Base-by-base conservation (phyloP, 257 asterid genomes). In the Verbascum thapsus region DNA sequence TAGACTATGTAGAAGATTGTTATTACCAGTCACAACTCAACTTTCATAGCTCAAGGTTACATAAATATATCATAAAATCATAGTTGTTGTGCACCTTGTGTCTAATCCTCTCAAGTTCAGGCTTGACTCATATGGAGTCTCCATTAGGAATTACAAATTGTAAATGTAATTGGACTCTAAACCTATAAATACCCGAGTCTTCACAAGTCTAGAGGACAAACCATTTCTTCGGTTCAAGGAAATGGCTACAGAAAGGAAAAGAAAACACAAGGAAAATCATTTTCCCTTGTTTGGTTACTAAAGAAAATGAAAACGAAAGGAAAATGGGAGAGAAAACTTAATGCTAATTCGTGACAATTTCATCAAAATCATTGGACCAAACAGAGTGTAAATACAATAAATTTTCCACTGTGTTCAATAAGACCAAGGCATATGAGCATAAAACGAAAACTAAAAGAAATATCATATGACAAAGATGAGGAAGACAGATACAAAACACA, bases 101-200 rank as follows among this genome's bases (percentile, higher is more conserved):
- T 50, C 32, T 26, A 1, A 12, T 49, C 50, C 58, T 12, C 18
- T 20, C 51, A 49, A 40, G 26, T 63, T 15, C 42, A 64, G 39
- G 69, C 43, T 3, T 47, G 18, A 53, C 12, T 19, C 1, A 0
- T 6, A 18, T 35, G 19, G 38, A 52, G 15, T 2, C 58, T 35
- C 58, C 34, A 10, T 7, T 18, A 17, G 38, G 9, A 45, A 22
- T 2, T 11, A 7, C 7, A 12, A 15, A 41, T 32, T 34, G 23
- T 6, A 7, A 20, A 8, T 44, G 10, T 18, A 49, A 45, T 56
- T 7, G 3, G 1, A 8, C 8, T n/a, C 10, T 48, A 42, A 26
- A n/a, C 43, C 30, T 35, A 43, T 19, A 3, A 6, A 34, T 17
- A 35, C 16, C 6, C 35, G 39, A 6, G 10, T 5, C 39, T 39